Evolutionary conservation across 768 basidiomycete species (phyloP), one percentile per base, ranked within the genome.

Genomic region (Suillus clintonianus): DNA sequence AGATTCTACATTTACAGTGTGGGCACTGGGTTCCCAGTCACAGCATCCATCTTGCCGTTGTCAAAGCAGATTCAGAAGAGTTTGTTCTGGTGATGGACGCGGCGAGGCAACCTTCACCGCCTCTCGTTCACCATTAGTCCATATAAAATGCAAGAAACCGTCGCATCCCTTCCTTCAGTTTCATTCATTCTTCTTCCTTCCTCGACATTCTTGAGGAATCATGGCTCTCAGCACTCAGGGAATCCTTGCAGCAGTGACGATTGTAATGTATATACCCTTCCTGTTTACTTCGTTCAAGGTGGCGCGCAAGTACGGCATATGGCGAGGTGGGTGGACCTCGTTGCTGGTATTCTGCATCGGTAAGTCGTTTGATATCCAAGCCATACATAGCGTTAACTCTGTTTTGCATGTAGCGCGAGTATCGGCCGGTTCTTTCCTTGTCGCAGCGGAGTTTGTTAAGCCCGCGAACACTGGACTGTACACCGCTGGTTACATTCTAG

Each of bases 311-410:
- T 86, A 89, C 79, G 85, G 82, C 45, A 80, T 89, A 68, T 73
- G 83, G 62, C 78, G 81, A 47, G 82, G 87, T 72, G 89, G 87
- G 65, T 91, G 88, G 88, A 73, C 89, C 24, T 84, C 85, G 65
- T 79, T 90, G 19, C 78, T 84, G 47, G 74, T 88, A 10, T 88
- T 91, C 65, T 82, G 87, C 13, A 66, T 83, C 50, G 73, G 89
- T 88, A 64, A 71, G 85, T 78, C 37, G 14, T 45, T 11, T 41
- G 4, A 2, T 53, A 42, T 30, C 58, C 41, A 8, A 27, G 14
- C 15, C 37, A n/a, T n/a, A n/a, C n/a, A n/a, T 58, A 51, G 36
- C 11, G n/a, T 60, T 58, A 55, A 55, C 63, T 65, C 54, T 22
- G 36, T 61, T 62, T 50, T 39, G 59, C 36, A 6, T n/a, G 6